Percentiles rank a stretch among this genome's conserved stretches.
phyloP scores from a whole-genome alignment of 305 asterid genomes.

The Solanum hybrid region DNA sequence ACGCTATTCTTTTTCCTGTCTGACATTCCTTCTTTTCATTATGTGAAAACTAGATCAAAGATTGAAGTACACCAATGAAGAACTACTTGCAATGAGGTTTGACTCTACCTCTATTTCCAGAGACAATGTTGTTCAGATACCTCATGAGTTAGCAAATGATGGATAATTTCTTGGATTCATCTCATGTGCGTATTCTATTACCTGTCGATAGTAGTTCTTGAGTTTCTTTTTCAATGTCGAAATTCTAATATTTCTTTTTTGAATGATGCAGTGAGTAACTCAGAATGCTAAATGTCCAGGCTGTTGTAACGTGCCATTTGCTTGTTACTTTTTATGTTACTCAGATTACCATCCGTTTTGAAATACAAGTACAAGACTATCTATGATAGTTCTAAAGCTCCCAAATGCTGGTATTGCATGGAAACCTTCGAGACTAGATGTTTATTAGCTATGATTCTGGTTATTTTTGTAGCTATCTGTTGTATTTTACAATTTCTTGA shows the following conservation, averaged over 20 bases:
- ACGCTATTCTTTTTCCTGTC: not conserved
- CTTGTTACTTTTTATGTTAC: not conserved
- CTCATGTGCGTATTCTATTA: not conserved
- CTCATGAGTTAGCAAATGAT: not conserved
- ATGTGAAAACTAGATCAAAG: conserved; percentile 66
- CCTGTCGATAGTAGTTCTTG: not conserved
- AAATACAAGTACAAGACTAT: not conserved
- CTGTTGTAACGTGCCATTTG: not conserved
- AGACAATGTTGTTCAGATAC: conserved; percentile 10
- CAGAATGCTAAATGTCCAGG: not conserved
- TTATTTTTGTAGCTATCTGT: not conserved
- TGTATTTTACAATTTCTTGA: not conserved
- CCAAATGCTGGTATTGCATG: not conserved
- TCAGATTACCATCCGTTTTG: not conserved
- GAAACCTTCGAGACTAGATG: not conserved
- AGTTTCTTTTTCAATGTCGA: not conserved
- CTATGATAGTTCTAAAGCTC: not conserved
- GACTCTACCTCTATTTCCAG: conserved; percentile 23
- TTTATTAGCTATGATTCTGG: not conserved
- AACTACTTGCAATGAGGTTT: conserved; percentile 47
- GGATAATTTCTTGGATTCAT: not conserved
- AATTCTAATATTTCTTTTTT: not conserved
- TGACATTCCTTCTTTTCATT: conserved; percentile 4
- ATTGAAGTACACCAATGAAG: conserved; percentile 69
- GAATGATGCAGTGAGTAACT: not conserved